Evolutionary conservation across 345 rosid species (phyloP).

Genomic region (Lepidium aucheri): DNA sequence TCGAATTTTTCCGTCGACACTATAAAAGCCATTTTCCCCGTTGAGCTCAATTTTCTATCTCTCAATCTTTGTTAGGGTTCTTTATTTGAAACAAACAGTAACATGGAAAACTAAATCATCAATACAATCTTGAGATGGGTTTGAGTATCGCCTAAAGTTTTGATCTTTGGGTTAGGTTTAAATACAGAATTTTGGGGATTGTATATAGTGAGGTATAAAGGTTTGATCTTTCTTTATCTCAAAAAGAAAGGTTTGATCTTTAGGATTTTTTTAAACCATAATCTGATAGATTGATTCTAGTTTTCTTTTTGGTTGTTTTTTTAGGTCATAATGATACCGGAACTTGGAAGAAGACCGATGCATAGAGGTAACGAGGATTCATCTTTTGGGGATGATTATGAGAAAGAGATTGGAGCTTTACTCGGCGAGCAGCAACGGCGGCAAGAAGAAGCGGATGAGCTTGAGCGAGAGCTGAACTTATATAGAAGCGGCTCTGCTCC

Average conservation of each 20-base stretch:
- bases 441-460: constrained; percentile 43
- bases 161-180: constrained; percentile 25
- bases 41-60: neutral
- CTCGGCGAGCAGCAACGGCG: constrained; percentile 45
- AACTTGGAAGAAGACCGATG: constrained; percentile 56
- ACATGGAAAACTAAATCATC: neutral
- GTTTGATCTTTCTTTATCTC: constrained; percentile 18
- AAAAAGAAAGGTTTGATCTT: constrained; percentile 24
- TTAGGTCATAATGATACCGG: constrained; percentile 47
- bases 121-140: neutral
- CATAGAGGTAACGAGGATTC: constrained; percentile 57
- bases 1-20: constrained; percentile 54
- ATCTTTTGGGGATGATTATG: constrained; percentile 67
- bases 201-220: constrained; percentile 31
- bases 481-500: constrained; percentile 77
- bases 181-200: constrained; percentile 20
- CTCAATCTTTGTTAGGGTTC: constrained; percentile 12
- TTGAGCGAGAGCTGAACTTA: constrained; percentile 54
- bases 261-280: neutral
- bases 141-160: constrained; percentile 30
- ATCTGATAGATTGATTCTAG: no score
- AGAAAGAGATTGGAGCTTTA: constrained; percentile 57
- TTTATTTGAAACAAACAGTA: neutral
- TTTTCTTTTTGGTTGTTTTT: neutral
- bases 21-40: constrained; percentile 14